phyloP scores from a whole-genome alignment of 2,329 filamentous ascomycete genomes.

The Zarea fungicola region DNA sequence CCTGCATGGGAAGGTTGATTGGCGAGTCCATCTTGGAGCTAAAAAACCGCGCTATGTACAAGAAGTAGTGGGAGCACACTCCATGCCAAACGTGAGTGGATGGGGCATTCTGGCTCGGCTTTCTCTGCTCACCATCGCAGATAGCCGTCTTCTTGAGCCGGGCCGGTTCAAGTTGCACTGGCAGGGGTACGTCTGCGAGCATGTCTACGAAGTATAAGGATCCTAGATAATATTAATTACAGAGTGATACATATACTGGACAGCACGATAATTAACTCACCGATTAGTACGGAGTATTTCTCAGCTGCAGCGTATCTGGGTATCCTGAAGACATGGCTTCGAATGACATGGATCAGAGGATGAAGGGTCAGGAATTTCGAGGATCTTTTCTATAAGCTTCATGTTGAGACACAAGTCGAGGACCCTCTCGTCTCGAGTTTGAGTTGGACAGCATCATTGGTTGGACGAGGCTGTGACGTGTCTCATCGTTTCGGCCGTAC shows the following conservation, averaged over 20 bases:
- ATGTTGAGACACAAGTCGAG: neutral
- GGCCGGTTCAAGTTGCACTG: slow-evolving; percentile 4
- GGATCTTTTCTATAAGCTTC: neutral
- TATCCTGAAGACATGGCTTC: neutral
- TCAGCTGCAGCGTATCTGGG: neutral
- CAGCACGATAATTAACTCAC: no score
- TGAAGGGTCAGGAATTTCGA: neutral
- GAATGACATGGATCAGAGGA: neutral
- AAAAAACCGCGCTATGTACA: neutral
- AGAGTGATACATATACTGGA: neutral
- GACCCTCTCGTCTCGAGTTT: neutral
- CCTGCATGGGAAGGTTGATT: neutral
- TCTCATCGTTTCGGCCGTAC: neutral
- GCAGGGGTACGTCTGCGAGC: neutral
- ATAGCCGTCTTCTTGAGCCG: neutral
- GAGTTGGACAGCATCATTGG: neutral
- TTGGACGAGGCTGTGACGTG: no score
- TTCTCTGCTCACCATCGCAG: neutral
- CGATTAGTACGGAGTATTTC: no score
- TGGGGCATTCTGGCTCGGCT: neutral
- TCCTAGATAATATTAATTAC: neutral
- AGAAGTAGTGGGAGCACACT: neutral
- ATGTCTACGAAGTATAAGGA: neutral
- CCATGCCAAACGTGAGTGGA: neutral
- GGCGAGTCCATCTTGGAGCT: slow-evolving; percentile 1